Base-by-base conservation (phyloP, 2,329 filamentous ascomycete genomes). In the Beauveria sp. region DNA sequence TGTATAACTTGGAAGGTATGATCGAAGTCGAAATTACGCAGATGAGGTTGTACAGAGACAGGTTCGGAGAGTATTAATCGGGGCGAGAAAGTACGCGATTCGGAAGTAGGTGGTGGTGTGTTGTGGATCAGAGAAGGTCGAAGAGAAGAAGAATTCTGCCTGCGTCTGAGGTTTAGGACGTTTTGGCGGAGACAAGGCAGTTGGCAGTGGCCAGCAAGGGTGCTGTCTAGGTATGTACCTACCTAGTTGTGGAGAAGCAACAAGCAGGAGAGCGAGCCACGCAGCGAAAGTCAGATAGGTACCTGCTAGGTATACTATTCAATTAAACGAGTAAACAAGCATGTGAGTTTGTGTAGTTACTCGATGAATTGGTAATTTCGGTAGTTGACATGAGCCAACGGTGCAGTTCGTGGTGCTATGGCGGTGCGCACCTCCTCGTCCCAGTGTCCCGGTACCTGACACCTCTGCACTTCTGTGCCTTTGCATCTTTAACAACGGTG, bases 121-220 rank as follows among this genome's bases (percentile, higher is more conserved):
- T 62, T 62, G 60, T 62, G 60, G 60, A 62, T 57, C 60, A 62
- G 53, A 56, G 53, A 38, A 56, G 34, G 52, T 45, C 24, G 46
- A 45, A 20, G 51, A 50, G 45, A 62, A 52, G 48, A 52, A 56
- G 53, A 62, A 62, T 62, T 62, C 60, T 62, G 31, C 45, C 52
- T 56, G 34, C 52, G 58, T 38, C 34, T 60, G 50, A 60, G 58
- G 40, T 40, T 38, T 60, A 45, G 58, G 50, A 54, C 50, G 10
- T 46, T 60, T 14, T 53, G 14, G 38, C 31, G 26, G 57, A 52
- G 49, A 49, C 45, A 49, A 43, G 49, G 49, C 26, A 50, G 48
- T 24, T 20, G 42, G n/a, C 24, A 50, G 34, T 38, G 34, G 34
- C 12, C 34, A 2, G 34, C 34, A 38, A 38, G 34, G 34, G 12